Conservation (phyloP, 2,329 filamentous ascomycete species). For the Coccinonectria pachysandricola region DNA sequence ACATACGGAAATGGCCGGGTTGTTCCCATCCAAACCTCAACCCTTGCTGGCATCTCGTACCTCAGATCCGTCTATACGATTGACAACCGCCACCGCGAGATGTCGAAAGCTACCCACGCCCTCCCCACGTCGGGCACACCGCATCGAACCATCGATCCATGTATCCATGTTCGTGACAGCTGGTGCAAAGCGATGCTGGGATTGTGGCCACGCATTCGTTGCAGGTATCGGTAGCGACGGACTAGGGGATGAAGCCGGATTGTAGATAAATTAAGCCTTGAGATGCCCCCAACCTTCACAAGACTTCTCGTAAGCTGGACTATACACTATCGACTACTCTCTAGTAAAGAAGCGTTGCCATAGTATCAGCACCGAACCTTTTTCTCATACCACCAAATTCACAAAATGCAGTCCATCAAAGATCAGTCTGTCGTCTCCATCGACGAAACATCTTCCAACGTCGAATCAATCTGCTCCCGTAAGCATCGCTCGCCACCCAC, state of each 20-base stretch:
- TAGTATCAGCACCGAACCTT: too few species aligned
- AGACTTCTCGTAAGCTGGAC: too few species aligned
- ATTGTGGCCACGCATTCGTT: slow-evolving; percentile 18
- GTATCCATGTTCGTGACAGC: slow-evolving; percentile 17
- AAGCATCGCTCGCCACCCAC: too few species aligned
- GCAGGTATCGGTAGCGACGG: too few species aligned
- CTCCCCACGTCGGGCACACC: slow-evolving; percentile 4
- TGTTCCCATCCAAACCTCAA: slow-evolving; percentile 3
- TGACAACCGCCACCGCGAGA: slow-evolving; percentile 13
- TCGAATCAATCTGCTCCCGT: slow-evolving; percentile 7
- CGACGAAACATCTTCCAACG: slow-evolving; percentile 8
- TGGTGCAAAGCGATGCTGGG: slow-evolving; percentile 15
- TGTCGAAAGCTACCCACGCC: slow-evolving; percentile 18
- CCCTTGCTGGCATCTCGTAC: slow-evolving; percentile 5
- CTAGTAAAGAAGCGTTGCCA: too few species aligned
- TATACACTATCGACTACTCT: too few species aligned
- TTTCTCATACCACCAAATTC: slow-evolving; percentile 3
- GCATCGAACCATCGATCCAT: slow-evolving; percentile 20
- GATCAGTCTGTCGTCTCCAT: slow-evolving; percentile 11
- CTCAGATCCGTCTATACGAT: slow-evolving; percentile 5
- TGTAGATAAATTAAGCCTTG: too few species aligned
- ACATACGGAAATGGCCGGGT: background rate
- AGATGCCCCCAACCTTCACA: too few species aligned
- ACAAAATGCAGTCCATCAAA: slow-evolving; percentile 14
- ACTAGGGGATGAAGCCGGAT: too few species aligned